These are phyloP conservation scores for Ceratocystis variospora DNA, from an alignment of 2,329 filamentous ascomycete species.

Conservation along the genomic window DNA sequence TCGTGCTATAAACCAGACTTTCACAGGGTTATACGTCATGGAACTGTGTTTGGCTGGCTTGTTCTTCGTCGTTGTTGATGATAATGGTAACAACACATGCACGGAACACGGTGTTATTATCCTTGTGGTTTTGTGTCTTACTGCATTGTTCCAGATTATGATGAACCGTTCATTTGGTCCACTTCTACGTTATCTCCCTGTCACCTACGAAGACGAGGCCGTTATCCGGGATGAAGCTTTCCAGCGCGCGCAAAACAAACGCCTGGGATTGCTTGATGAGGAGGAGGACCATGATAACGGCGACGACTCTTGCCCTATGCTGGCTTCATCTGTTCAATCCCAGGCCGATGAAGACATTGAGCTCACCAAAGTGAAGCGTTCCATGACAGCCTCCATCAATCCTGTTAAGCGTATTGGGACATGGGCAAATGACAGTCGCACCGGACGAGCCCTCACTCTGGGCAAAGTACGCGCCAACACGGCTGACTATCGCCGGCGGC, in stretches of 20 bases:
- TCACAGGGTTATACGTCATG: conserved; percentile 90
- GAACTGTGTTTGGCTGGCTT: conserved; percentile 79
- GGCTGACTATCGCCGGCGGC: conserved; percentile 35
- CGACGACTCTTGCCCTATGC: conserved; percentile 27
- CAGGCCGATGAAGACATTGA: conserved; percentile 26
- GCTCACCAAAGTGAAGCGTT: conserved; percentile 25
- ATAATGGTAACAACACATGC: conserved; percentile 42
- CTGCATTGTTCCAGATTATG: conserved; percentile 61
- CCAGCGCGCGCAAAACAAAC: conserved; percentile 58
- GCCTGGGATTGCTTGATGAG: conserved; percentile 46
- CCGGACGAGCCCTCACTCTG: conserved; percentile 18
- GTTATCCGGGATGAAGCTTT: conserved; percentile 84
- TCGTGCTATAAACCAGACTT: conserved; percentile 84
- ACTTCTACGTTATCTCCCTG: conserved; percentile 76
- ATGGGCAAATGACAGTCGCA: conserved; percentile 29
- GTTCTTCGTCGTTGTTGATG: conserved; percentile 63
- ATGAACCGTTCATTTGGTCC: conserved; percentile 75
- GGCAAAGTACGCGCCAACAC: conserved; percentile 25
- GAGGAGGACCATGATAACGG: conserved; percentile 34
- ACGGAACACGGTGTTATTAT: conserved; percentile 70
- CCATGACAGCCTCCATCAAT: conserved; percentile 27
- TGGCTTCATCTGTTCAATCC: conserved; percentile 16
- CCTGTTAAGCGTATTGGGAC: conserved; percentile 36
- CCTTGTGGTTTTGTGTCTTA: conserved; percentile 60
- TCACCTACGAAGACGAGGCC: conserved; percentile 91